Conservation (phyloP, 1,284 basidiomycete species). For the Heterobasidion occidentale region DNA sequence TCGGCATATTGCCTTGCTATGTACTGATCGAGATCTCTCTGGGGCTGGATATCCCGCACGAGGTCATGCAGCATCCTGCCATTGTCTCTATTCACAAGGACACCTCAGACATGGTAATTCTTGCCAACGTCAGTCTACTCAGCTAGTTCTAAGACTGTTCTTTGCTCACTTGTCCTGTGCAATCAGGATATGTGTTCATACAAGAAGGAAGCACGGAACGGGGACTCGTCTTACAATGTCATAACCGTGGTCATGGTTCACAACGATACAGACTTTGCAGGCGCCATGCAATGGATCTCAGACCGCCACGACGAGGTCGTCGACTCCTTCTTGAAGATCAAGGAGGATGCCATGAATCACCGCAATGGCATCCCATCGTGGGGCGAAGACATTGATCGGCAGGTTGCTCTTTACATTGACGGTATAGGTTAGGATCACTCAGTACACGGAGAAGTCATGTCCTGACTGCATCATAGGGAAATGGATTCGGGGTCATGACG, state of each 20-base stretch:
- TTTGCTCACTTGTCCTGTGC: slow-evolving; percentile 1
- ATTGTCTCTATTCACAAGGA: slow-evolving; percentile 23
- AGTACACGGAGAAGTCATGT: background rate
- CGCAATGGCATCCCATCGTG: slow-evolving; percentile 15
- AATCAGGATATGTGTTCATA: slow-evolving; percentile 19
- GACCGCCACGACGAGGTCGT: slow-evolving; percentile 7
- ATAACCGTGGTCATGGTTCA: slow-evolving; percentile 18
- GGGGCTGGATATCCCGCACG: slow-evolving; percentile 27
- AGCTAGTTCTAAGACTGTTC: background rate
- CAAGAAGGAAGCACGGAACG: slow-evolving; percentile 15
- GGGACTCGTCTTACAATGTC: slow-evolving; percentile 16
- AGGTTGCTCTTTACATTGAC: slow-evolving; percentile 17
- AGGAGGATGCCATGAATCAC: background rate
- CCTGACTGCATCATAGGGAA: background rate
- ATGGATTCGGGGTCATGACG: slow-evolving; percentile 19
- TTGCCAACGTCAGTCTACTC: slow-evolving; percentile 26
- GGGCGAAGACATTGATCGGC: slow-evolving; percentile 11
- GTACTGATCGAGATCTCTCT: slow-evolving; percentile 22
- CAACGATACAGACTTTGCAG: slow-evolving; percentile 10
- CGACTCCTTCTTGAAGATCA: slow-evolving; percentile 7
- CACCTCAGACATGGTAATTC: slow-evolving; percentile 29
- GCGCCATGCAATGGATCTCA: slow-evolving; percentile 13
- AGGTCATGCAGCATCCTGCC: slow-evolving; percentile 27
- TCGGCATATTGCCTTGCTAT: slow-evolving; percentile 31
- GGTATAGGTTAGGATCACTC: background rate